These are phyloP conservation scores for Cryptococcus floricola DNA, from an alignment of 1,284 basidiomycete species.

Conservation along the genomic window DNA sequence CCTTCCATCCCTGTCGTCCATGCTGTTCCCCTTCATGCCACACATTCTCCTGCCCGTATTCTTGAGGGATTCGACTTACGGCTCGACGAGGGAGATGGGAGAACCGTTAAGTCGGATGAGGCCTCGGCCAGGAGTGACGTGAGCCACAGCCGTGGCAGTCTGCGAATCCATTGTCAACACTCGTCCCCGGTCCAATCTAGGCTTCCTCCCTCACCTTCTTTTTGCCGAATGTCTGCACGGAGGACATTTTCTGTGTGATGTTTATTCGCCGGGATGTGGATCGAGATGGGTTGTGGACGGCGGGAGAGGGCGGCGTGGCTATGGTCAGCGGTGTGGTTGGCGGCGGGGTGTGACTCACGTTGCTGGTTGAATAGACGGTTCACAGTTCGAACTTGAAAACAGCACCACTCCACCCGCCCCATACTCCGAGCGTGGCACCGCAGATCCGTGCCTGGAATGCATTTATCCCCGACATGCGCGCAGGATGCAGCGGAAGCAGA, in stretches of 20 bases:
- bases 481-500: too few relatives aligned
- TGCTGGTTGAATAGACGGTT: too few relatives aligned
- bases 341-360: too few relatives aligned
- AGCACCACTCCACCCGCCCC: too few relatives aligned
- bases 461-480: too few relatives aligned
- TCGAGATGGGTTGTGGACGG: too few relatives aligned
- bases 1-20: not conserved
- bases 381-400: too few relatives aligned
- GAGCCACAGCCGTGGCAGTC: conserved; percentile 95
- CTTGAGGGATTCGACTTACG: conserved; percentile 48
- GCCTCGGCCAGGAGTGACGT: conserved; percentile 94
- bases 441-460: too few relatives aligned
- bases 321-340: too few relatives aligned
- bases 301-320: too few relatives aligned
- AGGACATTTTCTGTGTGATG: conserved; percentile 41
- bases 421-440: too few relatives aligned
- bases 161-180: conserved; percentile 40
- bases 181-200: not conserved
- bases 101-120: conserved; percentile 96
- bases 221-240: conserved; percentile 97
- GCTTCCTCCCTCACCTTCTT: conserved; percentile 69
- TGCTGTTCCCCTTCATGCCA: not conserved
- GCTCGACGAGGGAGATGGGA: conserved; percentile 90
- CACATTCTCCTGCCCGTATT: not conserved
- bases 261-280: too few relatives aligned